These are phyloP conservation scores for Cladophialophora bantiana DNA, from an alignment of 2,329 filamentous ascomycete species.

Conservation along the genomic window DNA sequence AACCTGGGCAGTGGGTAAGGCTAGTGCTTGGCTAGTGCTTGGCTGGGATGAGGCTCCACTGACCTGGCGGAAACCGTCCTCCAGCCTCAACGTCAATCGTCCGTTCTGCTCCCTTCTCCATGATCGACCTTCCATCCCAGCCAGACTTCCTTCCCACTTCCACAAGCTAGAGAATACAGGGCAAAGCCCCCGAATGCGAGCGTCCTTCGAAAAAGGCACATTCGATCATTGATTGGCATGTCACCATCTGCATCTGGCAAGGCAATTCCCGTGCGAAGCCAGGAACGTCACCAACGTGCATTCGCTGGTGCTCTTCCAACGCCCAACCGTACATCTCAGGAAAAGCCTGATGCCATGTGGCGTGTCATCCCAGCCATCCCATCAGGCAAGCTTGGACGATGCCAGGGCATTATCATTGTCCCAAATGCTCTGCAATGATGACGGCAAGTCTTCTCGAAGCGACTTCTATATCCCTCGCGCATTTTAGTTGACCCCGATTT, in stretches of 20 bases:
- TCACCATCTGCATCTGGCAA: conserved; percentile 29
- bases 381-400: background rate
- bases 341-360: conserved; percentile 32
- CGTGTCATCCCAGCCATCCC: conserved; percentile 21
- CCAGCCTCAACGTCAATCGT: conserved; percentile 11
- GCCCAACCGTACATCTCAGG: conserved; percentile 2
- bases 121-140: background rate
- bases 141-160: conserved; percentile 5
- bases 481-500: conserved; percentile 20
- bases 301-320: conserved; percentile 7
- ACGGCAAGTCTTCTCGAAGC: conserved; percentile 25
- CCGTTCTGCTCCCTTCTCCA: background rate
- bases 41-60: conserved; percentile 14
- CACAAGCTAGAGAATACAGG: conserved; percentile 11
- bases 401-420: conserved; percentile 1
- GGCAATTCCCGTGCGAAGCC: conserved; percentile 31
- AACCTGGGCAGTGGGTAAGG: background rate
- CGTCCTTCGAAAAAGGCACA: conserved; percentile 13
- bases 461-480: conserved; percentile 14
- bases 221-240: conserved; percentile 32
- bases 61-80: conserved; percentile 24
- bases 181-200: conserved; percentile 22
- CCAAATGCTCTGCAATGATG: conserved; percentile 17
- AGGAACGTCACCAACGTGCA: conserved; percentile 35
- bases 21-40: too few species aligned